A percentile compares a stretch with the other conserved stretches of the same genome.
phyloP scores from a whole-genome alignment of 1,284 basidiomycete genomes.

The Marasmius oreades region DNA sequence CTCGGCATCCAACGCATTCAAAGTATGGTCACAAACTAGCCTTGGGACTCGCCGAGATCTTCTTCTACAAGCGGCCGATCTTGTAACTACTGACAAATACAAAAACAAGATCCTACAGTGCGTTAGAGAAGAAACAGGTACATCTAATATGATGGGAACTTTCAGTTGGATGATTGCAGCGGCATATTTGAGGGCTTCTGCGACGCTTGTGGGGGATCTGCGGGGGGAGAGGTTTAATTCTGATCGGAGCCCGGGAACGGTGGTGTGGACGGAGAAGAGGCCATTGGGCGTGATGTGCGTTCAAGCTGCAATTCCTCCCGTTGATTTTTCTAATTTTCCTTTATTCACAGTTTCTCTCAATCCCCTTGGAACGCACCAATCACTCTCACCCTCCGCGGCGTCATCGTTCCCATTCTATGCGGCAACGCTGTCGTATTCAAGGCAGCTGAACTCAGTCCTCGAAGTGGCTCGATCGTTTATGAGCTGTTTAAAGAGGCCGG shows the following conservation, averaged over 20 bases:
- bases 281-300: constrained; percentile 38
- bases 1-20: constrained; percentile 44
- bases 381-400: constrained; percentile 43
- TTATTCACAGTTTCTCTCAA: constrained; percentile 30
- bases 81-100: constrained; percentile 40
- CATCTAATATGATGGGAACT: constrained; percentile 25
- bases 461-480: constrained; percentile 44
- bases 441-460: constrained; percentile 54
- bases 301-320: not conserved
- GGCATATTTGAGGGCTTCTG: constrained; percentile 25
- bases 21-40: constrained; percentile 42
- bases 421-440: constrained; percentile 66
- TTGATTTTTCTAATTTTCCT: not conserved
- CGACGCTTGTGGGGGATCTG: constrained; percentile 25
- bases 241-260: constrained; percentile 24
- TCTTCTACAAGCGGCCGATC: constrained; percentile 42
- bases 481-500: constrained; percentile 57
- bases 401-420: constrained; percentile 52
- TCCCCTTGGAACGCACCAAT: constrained; percentile 48
- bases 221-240: constrained; percentile 30
- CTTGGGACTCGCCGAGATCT: constrained; percentile 39
- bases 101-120: constrained; percentile 30
- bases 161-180: constrained; percentile 20
- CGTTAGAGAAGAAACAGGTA: constrained; percentile 37
- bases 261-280: constrained; percentile 27